These are phyloP conservation scores for Aspergillus sp. DNA, from an alignment of 2,329 filamentous ascomycete genomes.

Conservation along the genomic window DNA sequence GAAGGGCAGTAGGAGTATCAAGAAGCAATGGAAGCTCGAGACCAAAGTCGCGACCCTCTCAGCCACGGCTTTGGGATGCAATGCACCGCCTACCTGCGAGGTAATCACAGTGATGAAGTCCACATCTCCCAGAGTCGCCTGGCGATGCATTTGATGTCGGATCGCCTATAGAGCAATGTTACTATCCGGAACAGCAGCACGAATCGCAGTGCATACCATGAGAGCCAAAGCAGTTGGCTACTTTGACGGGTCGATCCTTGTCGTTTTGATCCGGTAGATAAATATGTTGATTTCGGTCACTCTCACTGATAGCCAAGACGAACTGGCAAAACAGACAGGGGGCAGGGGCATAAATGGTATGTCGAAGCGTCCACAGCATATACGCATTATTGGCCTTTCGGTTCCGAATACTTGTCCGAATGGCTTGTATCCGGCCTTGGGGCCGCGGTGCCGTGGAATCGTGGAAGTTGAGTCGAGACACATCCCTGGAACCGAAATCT, in stretches of 20 bases:
- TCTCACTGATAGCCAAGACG: too few species aligned
- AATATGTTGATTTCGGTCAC: background rate
- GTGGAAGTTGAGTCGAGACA: slow-evolving; percentile 2
- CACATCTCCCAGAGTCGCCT: slow-evolving; percentile 29
- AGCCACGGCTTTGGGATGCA: slow-evolving; percentile 48
- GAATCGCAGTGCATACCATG: slow-evolving; percentile 10
- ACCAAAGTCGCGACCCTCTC: slow-evolving; percentile 37
- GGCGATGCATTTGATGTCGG: slow-evolving; percentile 31
- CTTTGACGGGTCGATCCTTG: slow-evolving; percentile 18
- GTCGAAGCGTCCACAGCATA: too few species aligned
- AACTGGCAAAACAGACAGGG: too few species aligned
- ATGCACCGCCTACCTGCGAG: slow-evolving; percentile 43
- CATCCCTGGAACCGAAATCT: too few species aligned
- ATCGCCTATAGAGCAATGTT: slow-evolving; percentile 15
- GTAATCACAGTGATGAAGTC: slow-evolving; percentile 50
- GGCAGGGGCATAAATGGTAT: too few species aligned
- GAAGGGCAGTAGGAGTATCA: slow-evolving; percentile 37
- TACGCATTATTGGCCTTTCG: too few species aligned
- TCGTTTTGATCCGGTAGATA: background rate
- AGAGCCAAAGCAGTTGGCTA: slow-evolving; percentile 30
- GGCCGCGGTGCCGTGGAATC: background rate
- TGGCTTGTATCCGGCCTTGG: background rate
- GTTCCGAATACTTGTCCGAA: background rate
- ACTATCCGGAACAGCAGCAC: background rate
- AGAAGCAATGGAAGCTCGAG: slow-evolving; percentile 37